Base-by-base conservation (phyloP, 2,329 filamentous ascomycete species). In the Coniochaeta sp. region DNA sequence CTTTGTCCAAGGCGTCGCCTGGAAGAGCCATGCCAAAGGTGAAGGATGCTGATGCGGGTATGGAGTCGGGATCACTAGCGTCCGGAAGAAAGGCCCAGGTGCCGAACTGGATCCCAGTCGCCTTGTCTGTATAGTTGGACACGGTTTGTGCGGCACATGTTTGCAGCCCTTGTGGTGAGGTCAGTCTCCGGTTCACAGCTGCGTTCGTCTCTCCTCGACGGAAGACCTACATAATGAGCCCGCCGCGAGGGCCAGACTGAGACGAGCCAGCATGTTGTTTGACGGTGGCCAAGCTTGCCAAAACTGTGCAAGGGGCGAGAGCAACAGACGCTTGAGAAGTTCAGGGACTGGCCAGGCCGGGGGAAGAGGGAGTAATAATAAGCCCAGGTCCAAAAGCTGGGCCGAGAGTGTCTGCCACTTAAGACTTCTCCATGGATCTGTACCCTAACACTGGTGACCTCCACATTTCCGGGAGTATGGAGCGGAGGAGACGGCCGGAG, bases 21-120 rank as follows among this genome's bases (percentile, higher is more conserved):
- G 84, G 84, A 17, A 87, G 72, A 1, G 80, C 80, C 58, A 87
- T 66, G 66, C 84, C 84, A 57, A 82, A 82, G 58, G 67, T 67
- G 60, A 64, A 71, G 1, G 65, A 61, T 2, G 44, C 55, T 1
- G 58, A 59, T 5, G 38, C 52, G 34, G 61, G 55, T 24, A 38
- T 34, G 12, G 62, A 54, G 17, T 59, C 61, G n/a, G 63, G 56
- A 33, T 61, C 59, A 31, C 16, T 58, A 2, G 57, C 28, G 16
- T 54, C 47, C 17, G 54, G 50, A 17, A 47, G 44, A 22, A 61
- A 56, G 58, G 54, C 34, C 63, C 67, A 69, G 1, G 67, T 69
- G 60, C 63, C 63, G 61, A 69, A 62, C 26, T 58, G 60, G 59
- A 69, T 67, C 19, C 65, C 66, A 17, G 60, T 67, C 2, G 36